Conservation (phyloP, 1,284 basidiomycete genomes). For the Sphaerobolus stellatus region DNA sequence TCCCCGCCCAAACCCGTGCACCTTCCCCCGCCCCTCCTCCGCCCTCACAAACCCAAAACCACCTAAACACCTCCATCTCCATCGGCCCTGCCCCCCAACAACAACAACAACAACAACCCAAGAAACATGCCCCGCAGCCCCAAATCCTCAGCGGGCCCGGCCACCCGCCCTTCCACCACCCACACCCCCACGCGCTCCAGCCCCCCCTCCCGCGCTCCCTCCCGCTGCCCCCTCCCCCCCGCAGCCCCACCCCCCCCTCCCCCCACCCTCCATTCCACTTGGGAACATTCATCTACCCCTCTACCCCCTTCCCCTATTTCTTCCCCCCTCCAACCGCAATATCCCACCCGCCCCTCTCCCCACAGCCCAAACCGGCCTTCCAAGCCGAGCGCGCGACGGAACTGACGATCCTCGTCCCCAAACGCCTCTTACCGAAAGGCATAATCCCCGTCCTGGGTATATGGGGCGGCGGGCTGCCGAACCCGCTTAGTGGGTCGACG, state of each 20-base stretch:
- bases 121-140: not conserved
- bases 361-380: conserved; percentile 22
- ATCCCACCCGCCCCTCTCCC: conserved; percentile 22
- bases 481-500: conserved; percentile 30
- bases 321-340: conserved; percentile 29
- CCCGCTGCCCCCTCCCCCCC: conserved; percentile 27
- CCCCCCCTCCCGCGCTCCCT: not conserved
- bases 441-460: conserved; percentile 45
- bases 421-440: conserved; percentile 51
- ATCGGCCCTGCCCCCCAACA: not conserved
- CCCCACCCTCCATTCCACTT: conserved; percentile 49
- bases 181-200: not conserved
- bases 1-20: conserved; percentile 6
- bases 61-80: not conserved
- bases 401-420: conserved; percentile 59
- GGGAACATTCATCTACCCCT: conserved; percentile 63
- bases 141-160: too few species aligned
- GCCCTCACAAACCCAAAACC: conserved; percentile 20
- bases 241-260: conserved; percentile 37
- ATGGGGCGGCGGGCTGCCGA: conserved; percentile 64
- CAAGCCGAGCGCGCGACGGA: conserved; percentile 54
- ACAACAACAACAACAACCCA: not conserved
- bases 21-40: conserved; percentile 17
- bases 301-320: conserved; percentile 52
- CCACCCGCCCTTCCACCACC: not conserved